A percentile compares a stretch with the other conserved stretches of the same genome.
These are phyloP conservation scores for Logfia minima DNA, from an alignment of 129 eudicot species.

Conservation along the genomic window DNA sequence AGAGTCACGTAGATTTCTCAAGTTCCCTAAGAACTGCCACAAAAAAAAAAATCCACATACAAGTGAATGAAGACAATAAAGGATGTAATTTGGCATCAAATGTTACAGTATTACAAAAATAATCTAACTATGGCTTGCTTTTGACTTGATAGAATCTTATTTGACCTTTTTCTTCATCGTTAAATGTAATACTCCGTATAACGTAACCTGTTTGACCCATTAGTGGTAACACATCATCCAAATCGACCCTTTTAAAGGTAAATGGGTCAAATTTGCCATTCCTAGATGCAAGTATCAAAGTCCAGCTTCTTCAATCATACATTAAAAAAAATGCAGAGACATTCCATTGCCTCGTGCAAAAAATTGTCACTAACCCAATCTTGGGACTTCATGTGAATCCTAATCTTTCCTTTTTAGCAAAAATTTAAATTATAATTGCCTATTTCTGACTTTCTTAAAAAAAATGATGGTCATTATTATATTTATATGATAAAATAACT, in stretches of 20 bases:
- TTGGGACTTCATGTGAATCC: not conserved
- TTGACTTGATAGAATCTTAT: no score
- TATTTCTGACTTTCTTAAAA: not conserved
- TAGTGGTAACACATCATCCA: not conserved
- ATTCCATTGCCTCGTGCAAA: not conserved
- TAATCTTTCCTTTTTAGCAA: not conserved
- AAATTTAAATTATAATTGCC: not conserved
- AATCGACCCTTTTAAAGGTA: not conserved
- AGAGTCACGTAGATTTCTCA: constrained; percentile 95
- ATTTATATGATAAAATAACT: not conserved
- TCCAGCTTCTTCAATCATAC: no score
- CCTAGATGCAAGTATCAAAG: no score
- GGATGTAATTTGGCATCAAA: not conserved
- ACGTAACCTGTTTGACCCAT: not conserved
- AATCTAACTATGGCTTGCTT: no score
- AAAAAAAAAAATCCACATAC: not conserved
- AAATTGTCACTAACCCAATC: not conserved
- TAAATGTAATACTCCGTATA: no score
- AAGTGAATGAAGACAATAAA: not conserved
- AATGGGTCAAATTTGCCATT: no score
- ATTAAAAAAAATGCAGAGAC: no score
- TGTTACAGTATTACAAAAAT: no score
- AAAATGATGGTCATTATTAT: not conserved
- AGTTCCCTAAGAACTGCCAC: constrained; percentile 80
- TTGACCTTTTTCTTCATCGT: not conserved